Conservation (phyloP, 2,329 filamentous ascomycete genomes). For the Fusarium pseudonygamai region DNA sequence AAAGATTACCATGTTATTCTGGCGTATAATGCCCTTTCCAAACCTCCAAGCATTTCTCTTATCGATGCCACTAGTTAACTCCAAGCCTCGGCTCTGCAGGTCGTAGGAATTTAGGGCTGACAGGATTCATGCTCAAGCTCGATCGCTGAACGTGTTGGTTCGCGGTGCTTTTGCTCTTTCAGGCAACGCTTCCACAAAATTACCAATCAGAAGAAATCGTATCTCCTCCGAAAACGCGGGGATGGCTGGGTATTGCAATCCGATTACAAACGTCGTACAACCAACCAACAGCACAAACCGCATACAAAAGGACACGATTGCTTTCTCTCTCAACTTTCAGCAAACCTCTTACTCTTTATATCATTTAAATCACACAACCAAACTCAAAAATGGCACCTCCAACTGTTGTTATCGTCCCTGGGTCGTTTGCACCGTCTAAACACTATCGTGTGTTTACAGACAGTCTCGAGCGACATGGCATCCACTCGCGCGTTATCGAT, state of each 20-base stretch:
- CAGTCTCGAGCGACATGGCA: background rate
- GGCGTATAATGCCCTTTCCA: background rate
- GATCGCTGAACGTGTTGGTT: background rate
- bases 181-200: background rate
- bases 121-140: background rate
- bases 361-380: rapidly evolving
- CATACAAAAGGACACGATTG: background rate
- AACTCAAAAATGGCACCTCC: background rate
- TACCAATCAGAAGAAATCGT: background rate
- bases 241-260: background rate
- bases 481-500: background rate
- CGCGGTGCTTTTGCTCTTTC: background rate
- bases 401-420: slow-evolving; percentile 9
- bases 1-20: background rate
- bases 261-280: background rate
- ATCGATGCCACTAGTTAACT: no score
- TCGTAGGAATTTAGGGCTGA: background rate
- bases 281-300: background rate
- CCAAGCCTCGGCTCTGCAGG: background rate
- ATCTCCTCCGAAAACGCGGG: background rate
- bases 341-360: no score
- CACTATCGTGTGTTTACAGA: slow-evolving; percentile 11
- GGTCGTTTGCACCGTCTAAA: slow-evolving; percentile 10
- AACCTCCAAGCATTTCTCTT: no score
- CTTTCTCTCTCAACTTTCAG: rapidly evolving